Percentiles rank a stretch among this genome's conserved stretches.
Conservation (phyloP, 2,329 filamentous ascomycete genomes). For the Corniculantispora saksenae region DNA sequence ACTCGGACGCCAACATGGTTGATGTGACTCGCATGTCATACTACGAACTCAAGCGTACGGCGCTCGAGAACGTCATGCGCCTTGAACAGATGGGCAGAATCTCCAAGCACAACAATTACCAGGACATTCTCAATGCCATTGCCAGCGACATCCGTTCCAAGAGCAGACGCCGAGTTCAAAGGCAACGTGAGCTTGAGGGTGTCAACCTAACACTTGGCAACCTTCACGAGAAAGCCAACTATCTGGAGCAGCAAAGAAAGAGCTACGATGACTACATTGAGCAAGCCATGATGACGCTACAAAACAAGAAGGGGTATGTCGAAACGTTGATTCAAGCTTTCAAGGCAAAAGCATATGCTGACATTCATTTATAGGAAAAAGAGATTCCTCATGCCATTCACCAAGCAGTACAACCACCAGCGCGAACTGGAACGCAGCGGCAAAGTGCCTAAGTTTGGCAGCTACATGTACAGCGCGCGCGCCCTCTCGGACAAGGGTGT, state of each 20-base stretch:
- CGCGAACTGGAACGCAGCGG: slow-evolving; percentile 90
- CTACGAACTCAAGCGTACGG: slow-evolving; percentile 87
- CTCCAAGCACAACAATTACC: slow-evolving; percentile 87
- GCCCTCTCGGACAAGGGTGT: slow-evolving; percentile 91
- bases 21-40: slow-evolving; percentile 91
- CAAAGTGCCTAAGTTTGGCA: slow-evolving; percentile 94
- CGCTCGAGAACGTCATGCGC: slow-evolving; percentile 88
- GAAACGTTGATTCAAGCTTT: neutral
- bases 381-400: slow-evolving; percentile 91
- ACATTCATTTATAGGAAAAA: slow-evolving; percentile 66
- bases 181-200: slow-evolving; percentile 86
- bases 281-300: slow-evolving; percentile 93
- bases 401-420: slow-evolving; percentile 98
- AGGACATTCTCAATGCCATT: slow-evolving; percentile 97
- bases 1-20: slow-evolving; percentile 83
- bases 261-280: slow-evolving; percentile 99
- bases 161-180: slow-evolving; percentile 87
- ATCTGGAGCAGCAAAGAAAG: slow-evolving; percentile 92
- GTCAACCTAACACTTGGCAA: slow-evolving; percentile 74
- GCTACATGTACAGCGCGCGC: slow-evolving; percentile 93
- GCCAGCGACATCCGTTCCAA: slow-evolving; percentile 96
- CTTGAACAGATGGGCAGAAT: slow-evolving; percentile 88
- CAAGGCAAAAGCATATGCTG: slow-evolving; percentile 17
- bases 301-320: slow-evolving; percentile 87
- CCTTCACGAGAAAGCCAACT: slow-evolving; percentile 82